phyloP scores from a whole-genome alignment of 2,329 filamentous ascomycete genomes.

The Aspergillus sp. region DNA sequence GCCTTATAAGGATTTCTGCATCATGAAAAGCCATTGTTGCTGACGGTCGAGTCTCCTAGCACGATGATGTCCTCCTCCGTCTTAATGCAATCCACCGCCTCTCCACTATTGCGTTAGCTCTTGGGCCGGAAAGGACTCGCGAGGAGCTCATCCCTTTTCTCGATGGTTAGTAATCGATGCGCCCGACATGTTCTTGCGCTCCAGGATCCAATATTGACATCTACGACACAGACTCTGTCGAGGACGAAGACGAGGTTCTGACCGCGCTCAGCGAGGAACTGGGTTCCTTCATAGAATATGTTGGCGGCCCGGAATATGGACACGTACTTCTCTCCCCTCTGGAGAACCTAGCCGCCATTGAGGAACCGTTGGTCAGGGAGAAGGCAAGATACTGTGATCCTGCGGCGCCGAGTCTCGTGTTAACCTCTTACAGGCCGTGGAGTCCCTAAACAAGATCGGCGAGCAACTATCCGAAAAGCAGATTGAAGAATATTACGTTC shows the following conservation, averaged over 20 bases:
- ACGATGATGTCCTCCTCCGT: conserved; percentile 96
- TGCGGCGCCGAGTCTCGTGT: conserved; percentile 10
- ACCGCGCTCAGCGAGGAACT: conserved; percentile 97
- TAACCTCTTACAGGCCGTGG: conserved; percentile 72
- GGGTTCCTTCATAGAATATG: conserved; percentile 95
- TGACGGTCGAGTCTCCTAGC: conserved; percentile 58
- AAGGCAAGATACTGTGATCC: conserved; percentile 67
- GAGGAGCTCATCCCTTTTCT: conserved; percentile 99
- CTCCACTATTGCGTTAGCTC: conserved; percentile 94
- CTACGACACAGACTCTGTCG: conserved; percentile 80
- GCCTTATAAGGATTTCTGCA: conserved; percentile 12
- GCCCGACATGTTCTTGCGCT: conserved; percentile 10
- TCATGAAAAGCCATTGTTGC: conserved; percentile 23
- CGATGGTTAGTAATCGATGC: conserved; percentile 72
- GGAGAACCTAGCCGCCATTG: conserved; percentile 97
- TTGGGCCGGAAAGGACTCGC: conserved; percentile 93
- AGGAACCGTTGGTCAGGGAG: conserved; percentile 95
- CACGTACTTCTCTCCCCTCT: conserved; percentile 96
- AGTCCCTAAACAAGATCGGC: conserved; percentile 99
- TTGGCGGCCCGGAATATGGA: conserved; percentile 89
- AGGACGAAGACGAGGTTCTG: conserved; percentile 98
- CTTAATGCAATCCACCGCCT: conserved; percentile 98
- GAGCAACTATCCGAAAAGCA: conserved; percentile 86
- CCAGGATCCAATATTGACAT: conserved; percentile 27
- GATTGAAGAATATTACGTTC: conserved; percentile 97